A percentile compares a stretch with the other conserved stretches of the same genome.
Conservation (phyloP, 73 alveolate species). For the Halteria grandinella region DNA sequence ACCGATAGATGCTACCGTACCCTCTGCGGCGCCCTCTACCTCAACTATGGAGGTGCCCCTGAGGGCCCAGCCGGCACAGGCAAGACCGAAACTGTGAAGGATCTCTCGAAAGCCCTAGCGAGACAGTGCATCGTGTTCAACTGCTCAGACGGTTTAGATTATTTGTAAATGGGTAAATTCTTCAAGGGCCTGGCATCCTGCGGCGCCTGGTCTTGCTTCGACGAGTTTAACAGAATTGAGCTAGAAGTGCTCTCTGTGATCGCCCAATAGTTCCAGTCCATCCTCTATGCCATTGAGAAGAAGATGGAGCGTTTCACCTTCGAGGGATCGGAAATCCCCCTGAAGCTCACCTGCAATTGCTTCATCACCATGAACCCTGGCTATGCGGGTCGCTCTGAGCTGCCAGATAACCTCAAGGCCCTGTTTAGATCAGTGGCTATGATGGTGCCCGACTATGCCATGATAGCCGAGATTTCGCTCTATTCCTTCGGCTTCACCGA, state of each 20-base stretch:
- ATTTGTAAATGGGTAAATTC: slow-evolving; percentile 98
- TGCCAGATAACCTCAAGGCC: slow-evolving; percentile 97
- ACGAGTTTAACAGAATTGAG: slow-evolving; percentile 99
- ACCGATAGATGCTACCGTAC: slow-evolving; percentile 98
- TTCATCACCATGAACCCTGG: slow-evolving; percentile 99
- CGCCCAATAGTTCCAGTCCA: slow-evolving; percentile 85
- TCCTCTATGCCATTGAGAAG: slow-evolving; percentile 90
- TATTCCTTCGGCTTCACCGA: slow-evolving; percentile 97
- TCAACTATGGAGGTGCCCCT: slow-evolving; percentile 98
- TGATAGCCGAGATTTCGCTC: slow-evolving; percentile 97
- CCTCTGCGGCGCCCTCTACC: slow-evolving; percentile 92
- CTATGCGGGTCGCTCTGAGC: slow-evolving; percentile 97
- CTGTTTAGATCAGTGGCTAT: slow-evolving; percentile 97
- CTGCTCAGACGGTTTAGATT: slow-evolving; percentile 98
- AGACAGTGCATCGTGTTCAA: slow-evolving; percentile 95
- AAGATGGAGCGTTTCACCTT: slow-evolving; percentile 87
- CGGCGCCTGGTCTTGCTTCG: slow-evolving; percentile 99
- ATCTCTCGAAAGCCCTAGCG: slow-evolving; percentile 95
- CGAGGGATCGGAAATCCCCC: slow-evolving; percentile 89
- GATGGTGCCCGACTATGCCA: slow-evolving; percentile 98
- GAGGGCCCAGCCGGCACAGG: slow-evolving; percentile 99
- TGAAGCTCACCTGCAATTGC: slow-evolving; percentile 92
- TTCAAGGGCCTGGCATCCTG: slow-evolving; percentile 99
- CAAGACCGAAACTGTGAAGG: slow-evolving; percentile 99
- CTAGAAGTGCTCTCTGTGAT: slow-evolving; percentile 94